Conservation (phyloP, 1,284 basidiomycete species). For the Trametes versicolor region DNA sequence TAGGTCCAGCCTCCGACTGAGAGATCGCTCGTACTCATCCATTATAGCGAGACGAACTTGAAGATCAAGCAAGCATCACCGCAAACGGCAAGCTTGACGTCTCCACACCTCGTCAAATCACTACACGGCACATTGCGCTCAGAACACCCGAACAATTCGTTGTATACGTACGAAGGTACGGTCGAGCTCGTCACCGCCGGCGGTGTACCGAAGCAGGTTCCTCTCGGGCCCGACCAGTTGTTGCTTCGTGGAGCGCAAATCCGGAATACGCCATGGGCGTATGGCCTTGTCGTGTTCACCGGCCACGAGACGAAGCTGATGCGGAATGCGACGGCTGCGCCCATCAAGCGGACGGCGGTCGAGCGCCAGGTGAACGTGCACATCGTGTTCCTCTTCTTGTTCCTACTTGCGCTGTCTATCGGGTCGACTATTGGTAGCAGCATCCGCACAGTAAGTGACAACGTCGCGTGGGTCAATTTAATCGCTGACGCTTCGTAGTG, state of each 20-base stretch:
- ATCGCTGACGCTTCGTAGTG: slow-evolving; percentile 53
- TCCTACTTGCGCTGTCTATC: slow-evolving; percentile 88
- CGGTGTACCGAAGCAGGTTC: slow-evolving; percentile 81
- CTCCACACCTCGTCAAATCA: slow-evolving; percentile 78
- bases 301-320: slow-evolving; percentile 99
- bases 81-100: slow-evolving; percentile 82
- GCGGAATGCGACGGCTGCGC: slow-evolving; percentile 95
- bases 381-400: slow-evolving; percentile 94
- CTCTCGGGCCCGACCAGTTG: slow-evolving; percentile 95
- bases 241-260: slow-evolving; percentile 95
- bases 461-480: background rate
- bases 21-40: slow-evolving; percentile 7
- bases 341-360: slow-evolving; percentile 96
- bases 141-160: slow-evolving; percentile 97
- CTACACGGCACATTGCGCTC: slow-evolving; percentile 89
- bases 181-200: slow-evolving; percentile 71
- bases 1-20: slow-evolving; percentile 49
- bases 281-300: slow-evolving; percentile 94
- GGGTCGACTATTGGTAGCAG: slow-evolving; percentile 94
- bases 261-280: slow-evolving; percentile 97
- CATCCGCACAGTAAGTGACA: slow-evolving; percentile 68
- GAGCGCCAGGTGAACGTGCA: slow-evolving; percentile 97
- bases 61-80: slow-evolving; percentile 98
- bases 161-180: slow-evolving; percentile 95
- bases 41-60: slow-evolving; percentile 90